Evolutionary conservation across 2,329 filamentous ascomycete genomes (phyloP).

Genomic region (Falciphora oryzae): DNA sequence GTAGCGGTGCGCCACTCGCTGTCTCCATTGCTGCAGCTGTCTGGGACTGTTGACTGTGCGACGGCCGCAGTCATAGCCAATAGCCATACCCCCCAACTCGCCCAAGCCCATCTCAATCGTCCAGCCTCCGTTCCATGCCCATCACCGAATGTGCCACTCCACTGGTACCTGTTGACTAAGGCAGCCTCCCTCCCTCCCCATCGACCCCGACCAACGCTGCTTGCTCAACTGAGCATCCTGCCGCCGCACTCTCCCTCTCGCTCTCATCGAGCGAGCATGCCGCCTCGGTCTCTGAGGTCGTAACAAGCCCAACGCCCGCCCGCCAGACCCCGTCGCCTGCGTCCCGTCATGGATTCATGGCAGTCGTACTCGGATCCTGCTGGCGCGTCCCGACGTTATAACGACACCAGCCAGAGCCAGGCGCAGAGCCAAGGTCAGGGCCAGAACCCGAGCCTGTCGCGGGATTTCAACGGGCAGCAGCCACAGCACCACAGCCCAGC

Average conservation of each 20-base stretch:
- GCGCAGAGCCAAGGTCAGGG: slow-evolving; percentile 4
- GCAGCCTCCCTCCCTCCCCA: background rate
- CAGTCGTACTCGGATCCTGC: slow-evolving; percentile 61
- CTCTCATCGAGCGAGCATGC: slow-evolving; percentile 4
- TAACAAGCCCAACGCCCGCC: background rate
- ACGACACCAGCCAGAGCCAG: slow-evolving; percentile 35
- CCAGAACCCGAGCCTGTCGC: slow-evolving; percentile 13
- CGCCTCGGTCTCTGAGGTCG: background rate
- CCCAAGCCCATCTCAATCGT: background rate
- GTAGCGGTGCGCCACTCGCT: background rate
- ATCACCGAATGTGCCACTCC: background rate
- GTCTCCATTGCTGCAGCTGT: no score
- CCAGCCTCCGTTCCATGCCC: background rate
- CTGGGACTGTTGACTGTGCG: background rate
- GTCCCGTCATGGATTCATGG: slow-evolving; percentile 53
- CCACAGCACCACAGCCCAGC: slow-evolving; percentile 18
- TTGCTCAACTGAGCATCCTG: background rate
- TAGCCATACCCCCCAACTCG: no score
- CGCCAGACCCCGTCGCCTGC: slow-evolving; percentile 9
- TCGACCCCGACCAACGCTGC: background rate
- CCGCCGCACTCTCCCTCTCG: background rate
- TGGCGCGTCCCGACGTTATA: slow-evolving; percentile 59
- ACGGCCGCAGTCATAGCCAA: background rate
- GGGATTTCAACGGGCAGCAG: slow-evolving; percentile 18
- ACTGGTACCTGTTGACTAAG: background rate